Evolutionary conservation across 106 monocot species (phyloP), one percentile per base, ranked within the genome.

Genomic region (Dendrobium chrysotoxum): DNA sequence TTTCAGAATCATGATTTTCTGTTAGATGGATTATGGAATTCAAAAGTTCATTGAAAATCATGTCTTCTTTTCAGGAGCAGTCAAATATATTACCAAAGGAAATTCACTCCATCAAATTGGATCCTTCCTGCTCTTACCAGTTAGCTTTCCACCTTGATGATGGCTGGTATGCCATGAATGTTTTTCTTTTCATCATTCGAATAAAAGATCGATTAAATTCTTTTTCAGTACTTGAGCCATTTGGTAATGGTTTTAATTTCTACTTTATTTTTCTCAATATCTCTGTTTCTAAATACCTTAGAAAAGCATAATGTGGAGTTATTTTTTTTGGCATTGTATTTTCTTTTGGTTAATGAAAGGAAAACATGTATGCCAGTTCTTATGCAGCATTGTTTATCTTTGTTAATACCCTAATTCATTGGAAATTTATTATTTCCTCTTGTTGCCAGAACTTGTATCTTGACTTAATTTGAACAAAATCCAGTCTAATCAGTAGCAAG

Each of bases 81-180:
- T 85, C 94, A 82, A 83, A 86, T 77, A 97, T 97, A 82, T 81
- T 79, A 17, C 58, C 89, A 53, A 88, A 45, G 72, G 92, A 85
- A 81, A 92, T 97, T 80, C 85, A 89, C 80, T 92, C 92, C 0
- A 89, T 97, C 80, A 88, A 75, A 76, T 84, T 97, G 72, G 82
- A 97, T 75, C 97, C 97, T 35, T 90, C 85, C 72, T 89, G 90
- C 81, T 80, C 88, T 28, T 83, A 91, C 82, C 97, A 97, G 83
- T 88, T 97, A 84, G 90, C 94, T 54, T 97, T 97, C 80, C 97
- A 97, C 89, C 94, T 97, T 72, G 89, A 86, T 86, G 92, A 97
- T 88, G 97, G 97, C 79, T 97, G 97, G 96, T 96, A 92, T 44
- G 83, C 86, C 81, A 40, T 58, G 2, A 4, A 53, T 42, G 31